These are phyloP conservation scores for Trichoderma guizhouense DNA, from an alignment of 2,329 filamentous ascomycete species.

Conservation along the genomic window DNA sequence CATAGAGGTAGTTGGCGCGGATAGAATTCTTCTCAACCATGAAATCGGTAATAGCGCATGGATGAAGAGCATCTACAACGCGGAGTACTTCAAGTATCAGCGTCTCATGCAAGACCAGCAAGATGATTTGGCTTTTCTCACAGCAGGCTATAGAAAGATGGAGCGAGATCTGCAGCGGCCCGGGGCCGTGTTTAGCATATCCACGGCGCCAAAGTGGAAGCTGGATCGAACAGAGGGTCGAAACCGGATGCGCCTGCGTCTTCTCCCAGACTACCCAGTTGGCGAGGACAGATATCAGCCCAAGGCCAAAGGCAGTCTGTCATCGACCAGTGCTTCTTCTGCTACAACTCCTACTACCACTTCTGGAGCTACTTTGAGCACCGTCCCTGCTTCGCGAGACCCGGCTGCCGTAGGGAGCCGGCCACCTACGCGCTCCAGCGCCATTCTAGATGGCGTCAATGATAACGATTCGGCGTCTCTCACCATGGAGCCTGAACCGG, in stretches of 20 bases:
- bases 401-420: not conserved
- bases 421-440: slow-evolving; percentile 25
- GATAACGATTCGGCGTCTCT: slow-evolving; percentile 19
- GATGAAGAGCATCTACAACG: slow-evolving; percentile 92
- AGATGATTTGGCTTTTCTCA: slow-evolving; percentile 77
- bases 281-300: slow-evolving; percentile 76
- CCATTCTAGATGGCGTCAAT: slow-evolving; percentile 23
- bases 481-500: slow-evolving; percentile 24
- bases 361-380: not conserved
- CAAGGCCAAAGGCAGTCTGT: slow-evolving; percentile 63
- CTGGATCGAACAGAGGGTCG: slow-evolving; percentile 93
- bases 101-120: slow-evolving; percentile 87
- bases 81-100: slow-evolving; percentile 89
- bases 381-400: slow-evolving; percentile 15
- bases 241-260: slow-evolving; percentile 87
- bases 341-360: slow-evolving; percentile 21
- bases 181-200: slow-evolving; percentile 73
- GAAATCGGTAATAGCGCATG: slow-evolving; percentile 84
- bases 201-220: slow-evolving; percentile 72
- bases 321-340: slow-evolving; percentile 33
- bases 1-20: slow-evolving; percentile 61
- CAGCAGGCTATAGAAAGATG: slow-evolving; percentile 72
- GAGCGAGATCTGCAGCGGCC: slow-evolving; percentile 74
- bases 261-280: slow-evolving; percentile 72
- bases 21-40: slow-evolving; percentile 74